Base-by-base conservation (phyloP, 495 filamentous ascomycete species). In the Margaritispora aquatica region DNA sequence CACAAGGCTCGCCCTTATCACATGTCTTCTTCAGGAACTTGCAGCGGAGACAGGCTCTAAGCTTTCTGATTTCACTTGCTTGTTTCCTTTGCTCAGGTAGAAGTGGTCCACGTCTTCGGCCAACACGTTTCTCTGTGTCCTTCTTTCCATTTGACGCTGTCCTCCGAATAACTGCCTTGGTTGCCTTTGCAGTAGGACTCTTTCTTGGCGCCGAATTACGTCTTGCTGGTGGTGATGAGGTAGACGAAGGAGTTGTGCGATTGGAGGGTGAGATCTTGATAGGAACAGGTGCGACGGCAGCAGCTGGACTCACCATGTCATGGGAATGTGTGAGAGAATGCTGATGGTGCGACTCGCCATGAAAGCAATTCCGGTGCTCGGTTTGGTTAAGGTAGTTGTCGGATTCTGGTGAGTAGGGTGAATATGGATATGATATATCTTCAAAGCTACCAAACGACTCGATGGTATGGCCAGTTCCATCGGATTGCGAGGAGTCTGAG, bases 21-120 rank as follows among this genome's bases (percentile, higher is more conserved):
- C 92, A 96, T 54, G 90, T 96, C 82, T 96, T 96, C 82, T 96
- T 96, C 64, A 96, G 78, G 74, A 96, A 96, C 73, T 96, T 96
- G 81, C 92, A 96, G n/a, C 92, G 85, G 50, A 96, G 77, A 71
- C 92, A 96, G 29, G 92, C 92, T 61, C 91, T 82, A 64, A 96
- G 76, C 71, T 96, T 96, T 64, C 92, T 83, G 61, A 96, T 96
- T 73, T 96, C 92, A 61, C 88, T 89, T 29, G 92, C 92, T 73
- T 96, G 92, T 74, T 94, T 92, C 56, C 92, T 84, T 72, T 96
- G 92, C 63, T 96, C 92, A n/a, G 90, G 90, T 63, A 89, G 82
- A 57, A 96, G 82, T 21, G 92, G 92, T 24, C 92, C 92, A 68
- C 86, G 88, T 66, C 92, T 79, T 69, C 88, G 84, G 47, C 92